Evolutionary conservation across 257 asterid species (phyloP).

Genomic region (Misopates orontium): DNA sequence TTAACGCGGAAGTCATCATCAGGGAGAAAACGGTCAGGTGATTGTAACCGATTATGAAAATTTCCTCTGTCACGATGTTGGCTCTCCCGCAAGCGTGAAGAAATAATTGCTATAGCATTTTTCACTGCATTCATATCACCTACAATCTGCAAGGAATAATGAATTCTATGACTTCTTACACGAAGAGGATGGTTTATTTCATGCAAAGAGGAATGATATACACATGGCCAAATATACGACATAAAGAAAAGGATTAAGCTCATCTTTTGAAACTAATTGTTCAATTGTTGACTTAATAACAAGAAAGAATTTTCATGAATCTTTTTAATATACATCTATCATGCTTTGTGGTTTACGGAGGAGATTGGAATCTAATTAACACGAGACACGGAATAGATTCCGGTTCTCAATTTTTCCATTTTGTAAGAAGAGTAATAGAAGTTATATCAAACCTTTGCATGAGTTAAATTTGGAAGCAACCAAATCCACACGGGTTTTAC

Average conservation of each 20-base stretch:
- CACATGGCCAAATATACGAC: not conserved
- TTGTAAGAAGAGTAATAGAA: constrained; percentile 5
- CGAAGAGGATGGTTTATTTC: constrained; percentile 7
- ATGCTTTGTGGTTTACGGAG: not conserved
- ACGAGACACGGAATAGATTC: not conserved
- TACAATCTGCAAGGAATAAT: constrained; percentile 56
- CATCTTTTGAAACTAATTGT: constrained; percentile 7
- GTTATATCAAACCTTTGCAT: constrained; percentile 10
- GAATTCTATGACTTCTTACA: constrained; percentile 18
- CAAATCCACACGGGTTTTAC: constrained; percentile 16
- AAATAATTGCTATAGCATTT: constrained; percentile 64
- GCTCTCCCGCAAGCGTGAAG: constrained; percentile 88
- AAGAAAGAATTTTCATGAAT: not conserved
- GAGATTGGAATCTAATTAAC: constrained; percentile 5
- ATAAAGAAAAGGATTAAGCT: constrained; percentile 13
- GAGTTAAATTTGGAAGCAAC: not conserved
- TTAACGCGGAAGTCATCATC: constrained; percentile 60
- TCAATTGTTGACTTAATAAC: constrained; percentile 15
- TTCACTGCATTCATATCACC: constrained; percentile 81
- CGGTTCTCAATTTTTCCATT: constrained; percentile 2
- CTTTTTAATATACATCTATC: not conserved
- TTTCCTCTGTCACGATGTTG: constrained; percentile 87
- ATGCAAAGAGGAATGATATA: too few species aligned
- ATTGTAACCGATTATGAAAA: constrained; percentile 53
- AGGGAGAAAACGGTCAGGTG: constrained; percentile 65